Evolutionary conservation across 805 yeast species (phyloP), one percentile per base, ranked within the genome.

Genomic region (Candida namnaoensis): DNA sequence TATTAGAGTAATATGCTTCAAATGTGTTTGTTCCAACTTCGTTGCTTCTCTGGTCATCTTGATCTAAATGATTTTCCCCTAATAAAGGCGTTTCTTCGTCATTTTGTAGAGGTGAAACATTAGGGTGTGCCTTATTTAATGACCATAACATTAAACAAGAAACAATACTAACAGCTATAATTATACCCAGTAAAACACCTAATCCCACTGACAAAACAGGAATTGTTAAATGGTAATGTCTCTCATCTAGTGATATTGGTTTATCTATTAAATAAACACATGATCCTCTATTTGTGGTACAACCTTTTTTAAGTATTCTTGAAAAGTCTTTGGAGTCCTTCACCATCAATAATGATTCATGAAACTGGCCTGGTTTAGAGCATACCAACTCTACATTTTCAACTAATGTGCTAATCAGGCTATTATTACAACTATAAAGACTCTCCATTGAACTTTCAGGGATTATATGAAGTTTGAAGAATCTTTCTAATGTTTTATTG

Each of bases 121-220:
- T 27, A 27, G 11, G 30, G 8, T 27, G 4, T 2, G 7, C 7
- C 3, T 13, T 13, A 30, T 13, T 30, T 12, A 30, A 12, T 6
- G 69, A 43, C 8, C 55, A 49, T 15, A 64, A 45, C 54, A 68
- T 56, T 44, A 66, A 61, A 43, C 68, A 66, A 3, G 65, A 59
- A 8, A 63, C 45, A 2, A 63, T 44, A 1, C 56, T 13, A 3
- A 65, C 46, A 28, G 69, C 54, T 4, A 67, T 50, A 4, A 80
- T 48, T 28, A 80, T 66, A 0, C 91, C 91, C 8, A 81, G 52
- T 2, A 82, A 60, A 5, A 82, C 64, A 7, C 93, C 95, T 26
- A 83, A 58, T 0, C 80, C 80, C 30, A 83, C 62, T 12, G 91
- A 85, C 15, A 80, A 69, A 40, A 77, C 69, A 6, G 93, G 88